Percentiles rank a stretch among this genome's conserved stretches.
phyloP scores from a whole-genome alignment of 495 filamentous ascomycete genomes.

The Penicillium parvum region DNA sequence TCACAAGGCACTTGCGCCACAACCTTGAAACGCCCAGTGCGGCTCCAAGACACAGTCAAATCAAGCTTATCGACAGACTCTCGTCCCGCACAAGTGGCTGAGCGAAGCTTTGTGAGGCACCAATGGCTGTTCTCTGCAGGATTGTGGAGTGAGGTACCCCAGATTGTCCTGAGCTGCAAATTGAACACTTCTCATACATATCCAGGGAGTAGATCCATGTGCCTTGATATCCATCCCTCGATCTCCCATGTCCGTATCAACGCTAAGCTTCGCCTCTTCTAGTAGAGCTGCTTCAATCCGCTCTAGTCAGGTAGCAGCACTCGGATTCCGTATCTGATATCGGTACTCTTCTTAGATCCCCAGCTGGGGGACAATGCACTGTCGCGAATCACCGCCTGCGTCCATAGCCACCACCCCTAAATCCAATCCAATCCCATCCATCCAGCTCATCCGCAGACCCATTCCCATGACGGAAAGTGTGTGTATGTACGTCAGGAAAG shows the following conservation, averaged over 20 bases:
- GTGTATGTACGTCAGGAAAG: conserved; percentile 26
- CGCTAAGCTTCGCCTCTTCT: not conserved
- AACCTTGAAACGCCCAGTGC: too few relatives aligned
- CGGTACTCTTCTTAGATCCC: conserved; percentile 6
- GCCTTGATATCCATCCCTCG: not conserved
- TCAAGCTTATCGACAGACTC: conserved; percentile 16
- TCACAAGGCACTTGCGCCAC: too few relatives aligned
- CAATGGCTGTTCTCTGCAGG: conserved; percentile 10
- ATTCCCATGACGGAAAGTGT: not conserved
- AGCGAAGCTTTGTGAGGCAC: conserved; percentile 19
- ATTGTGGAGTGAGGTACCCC: conserved; percentile 4
- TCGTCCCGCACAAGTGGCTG: conserved; percentile 19
- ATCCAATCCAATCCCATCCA: not conserved
- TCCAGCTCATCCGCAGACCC: too few relatives aligned
- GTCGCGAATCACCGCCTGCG: conserved; percentile 3
- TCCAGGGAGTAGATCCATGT: too few relatives aligned
- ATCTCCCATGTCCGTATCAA: not conserved
- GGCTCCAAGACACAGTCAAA: conserved; percentile 1
- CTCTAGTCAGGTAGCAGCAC: conserved; percentile 10
- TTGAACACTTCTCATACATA: too few relatives aligned
- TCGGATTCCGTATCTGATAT: conserved; percentile 20
- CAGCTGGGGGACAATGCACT: conserved; percentile 7
- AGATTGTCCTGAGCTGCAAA: too few relatives aligned
- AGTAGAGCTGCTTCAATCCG: not conserved
- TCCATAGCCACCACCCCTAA: not conserved